These are phyloP conservation scores for Coniochaeta sp. DNA, from an alignment of 2,329 filamentous ascomycete species.

Conservation along the genomic window DNA sequence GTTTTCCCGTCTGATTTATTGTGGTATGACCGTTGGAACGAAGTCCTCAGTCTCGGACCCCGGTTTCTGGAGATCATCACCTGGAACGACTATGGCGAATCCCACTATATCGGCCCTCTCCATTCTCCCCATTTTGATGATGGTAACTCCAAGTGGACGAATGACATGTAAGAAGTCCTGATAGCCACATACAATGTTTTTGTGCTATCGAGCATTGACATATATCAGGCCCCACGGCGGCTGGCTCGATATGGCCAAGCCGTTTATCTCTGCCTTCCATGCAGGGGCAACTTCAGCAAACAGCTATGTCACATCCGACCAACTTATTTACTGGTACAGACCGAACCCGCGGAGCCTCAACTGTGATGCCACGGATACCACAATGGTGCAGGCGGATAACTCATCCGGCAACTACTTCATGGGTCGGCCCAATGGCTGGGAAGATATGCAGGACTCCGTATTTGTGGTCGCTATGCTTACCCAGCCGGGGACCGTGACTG, in stretches of 20 bases:
- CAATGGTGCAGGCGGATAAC: conserved; percentile 33
- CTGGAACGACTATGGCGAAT: conserved; percentile 9
- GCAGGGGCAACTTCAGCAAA: conserved; percentile 3
- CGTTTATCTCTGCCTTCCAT: conserved; percentile 7
- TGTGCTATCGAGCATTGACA: neutral
- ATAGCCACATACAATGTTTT: neutral
- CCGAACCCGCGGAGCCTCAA: conserved; percentile 35
- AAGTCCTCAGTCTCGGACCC: conserved; percentile 4
- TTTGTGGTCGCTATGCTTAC: conserved; percentile 45
- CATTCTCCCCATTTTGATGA: conserved; percentile 17
- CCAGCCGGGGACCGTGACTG: conserved; percentile 31
- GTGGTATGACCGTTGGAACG: conserved; percentile 9
- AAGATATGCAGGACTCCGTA: conserved; percentile 38
- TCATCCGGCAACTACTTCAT: conserved; percentile 41
- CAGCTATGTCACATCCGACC: conserved; percentile 34
- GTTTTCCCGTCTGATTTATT: conserved; percentile 9
- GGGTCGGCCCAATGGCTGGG: conserved; percentile 40
- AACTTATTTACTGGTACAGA: conserved; percentile 49
- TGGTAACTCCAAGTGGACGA: conserved; percentile 24
- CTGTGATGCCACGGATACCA: conserved; percentile 45
- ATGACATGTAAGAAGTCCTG: conserved; percentile 7
- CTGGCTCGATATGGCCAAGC: conserved; percentile 34
- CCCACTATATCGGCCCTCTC: conserved; percentile 9
- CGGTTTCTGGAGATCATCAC: conserved; percentile 5
- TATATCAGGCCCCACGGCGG: conserved; percentile 26